phyloP scores from a whole-genome alignment of 1,284 basidiomycete genomes.

The Leucocoprinus gongylophorus region DNA sequence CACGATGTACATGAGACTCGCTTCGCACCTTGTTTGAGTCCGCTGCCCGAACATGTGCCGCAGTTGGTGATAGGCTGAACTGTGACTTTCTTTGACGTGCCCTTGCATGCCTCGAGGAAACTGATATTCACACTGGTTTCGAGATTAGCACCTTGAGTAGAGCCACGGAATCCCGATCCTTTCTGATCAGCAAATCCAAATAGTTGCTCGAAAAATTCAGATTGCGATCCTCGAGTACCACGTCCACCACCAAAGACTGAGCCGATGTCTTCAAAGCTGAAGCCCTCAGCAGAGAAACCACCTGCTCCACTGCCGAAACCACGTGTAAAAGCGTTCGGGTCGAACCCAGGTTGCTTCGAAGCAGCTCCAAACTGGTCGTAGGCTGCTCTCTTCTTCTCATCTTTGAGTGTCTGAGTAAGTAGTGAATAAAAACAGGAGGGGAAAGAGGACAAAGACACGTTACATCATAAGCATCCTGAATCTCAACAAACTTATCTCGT shows the following conservation, averaged over 20 bases:
- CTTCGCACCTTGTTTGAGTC: conserved; percentile 84
- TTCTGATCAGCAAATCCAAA: conserved; percentile 64
- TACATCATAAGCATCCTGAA: conserved; percentile 96
- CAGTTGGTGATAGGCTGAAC: conserved; percentile 85
- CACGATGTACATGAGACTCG: conserved; percentile 78
- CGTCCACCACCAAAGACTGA: conserved; percentile 58
- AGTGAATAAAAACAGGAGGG: conserved; percentile 13
- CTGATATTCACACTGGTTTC: conserved; percentile 72
- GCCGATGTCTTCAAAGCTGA: conserved; percentile 55
- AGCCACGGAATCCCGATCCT: conserved; percentile 42
- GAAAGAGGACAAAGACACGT: conserved; percentile 24
- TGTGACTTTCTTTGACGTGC: conserved; percentile 72
- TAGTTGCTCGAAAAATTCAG: conserved; percentile 85
- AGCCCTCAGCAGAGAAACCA: conserved; percentile 40
- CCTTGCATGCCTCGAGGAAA: conserved; percentile 94
- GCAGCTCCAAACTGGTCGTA: conserved; percentile 96
- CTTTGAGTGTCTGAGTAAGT: conserved; percentile 71
- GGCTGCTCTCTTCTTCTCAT: conserved; percentile 88
- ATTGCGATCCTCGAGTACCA: conserved; percentile 32
- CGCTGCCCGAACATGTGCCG: conserved; percentile 77
- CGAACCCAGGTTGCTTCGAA: conserved; percentile 90
- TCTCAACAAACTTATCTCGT: conserved; percentile 93
- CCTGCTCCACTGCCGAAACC: conserved; percentile 46
- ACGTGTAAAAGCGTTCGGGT: conserved; percentile 71
- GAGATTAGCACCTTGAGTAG: conserved; percentile 75